Base-by-base conservation (phyloP, 352 stramenopile genomes). In the Peronosclerospora sorghi region DNA sequence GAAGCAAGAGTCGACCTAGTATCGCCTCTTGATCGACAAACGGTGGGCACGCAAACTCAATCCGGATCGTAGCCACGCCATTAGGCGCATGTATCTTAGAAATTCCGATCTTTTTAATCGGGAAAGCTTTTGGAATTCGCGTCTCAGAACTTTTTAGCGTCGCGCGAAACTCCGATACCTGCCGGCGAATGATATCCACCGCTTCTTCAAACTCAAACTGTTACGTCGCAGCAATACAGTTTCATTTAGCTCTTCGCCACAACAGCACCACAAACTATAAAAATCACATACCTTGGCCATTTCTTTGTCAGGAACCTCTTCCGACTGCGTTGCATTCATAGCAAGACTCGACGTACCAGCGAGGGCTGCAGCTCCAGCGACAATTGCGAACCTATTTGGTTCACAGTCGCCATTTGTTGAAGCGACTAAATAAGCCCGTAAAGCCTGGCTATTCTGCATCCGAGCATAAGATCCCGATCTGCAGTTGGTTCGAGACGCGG, bases 61-160 rank as follows among this genome's bases (percentile, higher is more conserved):
- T 82, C 27, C 78, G 78, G 54, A 90, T 85, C 23, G 78, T 90
- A 10, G 75, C 73, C 23, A 86, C 73, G n/a, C 75, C 75, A 51
- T 90, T 90, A 1, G 78, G 78, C 12, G 78, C 78, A 47, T 81
- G 60, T 1, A 80, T 73, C 23, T 68, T 73, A n/a, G 78, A 86
- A 34, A 87, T 85, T 8, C 65, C 70, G 37, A 90, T 86, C 51
- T 87, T 90, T 39, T 83, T 76, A 35, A 90, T 87, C 8, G 78
- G 75, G 53, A 73, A 86, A 18, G 62, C 67, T 52, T 87, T 85
- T 1, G 78, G 78, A 17, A 88, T 67, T 17, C 74, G 73, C 43
- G 67, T 75, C 39, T 87, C 71, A 1, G 61, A 63, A 45, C 69
- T 78, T 48, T 85, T 86, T n/a, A 90, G 60, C 17, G 68, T 80